phyloP scores from a whole-genome alignment of 306 rosid species.

The Calophaca sinica region DNA sequence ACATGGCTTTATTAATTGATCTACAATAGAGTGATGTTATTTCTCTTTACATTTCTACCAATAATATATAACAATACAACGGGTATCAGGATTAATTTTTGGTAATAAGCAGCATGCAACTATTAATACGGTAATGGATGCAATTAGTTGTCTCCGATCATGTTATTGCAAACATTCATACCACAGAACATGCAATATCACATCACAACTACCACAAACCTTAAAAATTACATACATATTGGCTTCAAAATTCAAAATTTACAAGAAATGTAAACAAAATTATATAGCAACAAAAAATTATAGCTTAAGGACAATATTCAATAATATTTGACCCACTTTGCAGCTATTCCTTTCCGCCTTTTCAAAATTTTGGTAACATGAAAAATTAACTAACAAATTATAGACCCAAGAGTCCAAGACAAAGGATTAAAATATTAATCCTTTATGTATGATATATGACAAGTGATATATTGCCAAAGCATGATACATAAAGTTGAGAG shows the following conservation, averaged over 20 bases:
- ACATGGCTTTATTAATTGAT: slow-evolving; percentile 2
- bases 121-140: not conserved
- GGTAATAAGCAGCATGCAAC: slow-evolving; percentile 13
- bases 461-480: not conserved
- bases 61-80: slow-evolving; percentile 16
- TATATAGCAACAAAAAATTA: not conserved
- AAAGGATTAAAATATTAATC: not conserved
- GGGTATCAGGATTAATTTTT: not conserved
- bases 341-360: too few relatives aligned
- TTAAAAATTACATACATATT: not conserved
- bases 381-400: not conserved
- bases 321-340: not conserved
- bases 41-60: not conserved
- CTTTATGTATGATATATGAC: slow-evolving; percentile 1
- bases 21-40: slow-evolving; percentile 2
- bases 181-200: not conserved
- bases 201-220: not conserved
- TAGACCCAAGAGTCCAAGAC: not conserved
- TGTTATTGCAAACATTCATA: slow-evolving; percentile 7
- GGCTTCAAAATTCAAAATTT: slow-evolving; percentile 12
- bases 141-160: not conserved
- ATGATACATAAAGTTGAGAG: not conserved
- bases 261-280: not conserved
- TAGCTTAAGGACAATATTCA: slow-evolving; percentile 1
- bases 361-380: not conserved